phyloP scores from a whole-genome alignment of 257 asterid species.

The Solanum okadae region DNA sequence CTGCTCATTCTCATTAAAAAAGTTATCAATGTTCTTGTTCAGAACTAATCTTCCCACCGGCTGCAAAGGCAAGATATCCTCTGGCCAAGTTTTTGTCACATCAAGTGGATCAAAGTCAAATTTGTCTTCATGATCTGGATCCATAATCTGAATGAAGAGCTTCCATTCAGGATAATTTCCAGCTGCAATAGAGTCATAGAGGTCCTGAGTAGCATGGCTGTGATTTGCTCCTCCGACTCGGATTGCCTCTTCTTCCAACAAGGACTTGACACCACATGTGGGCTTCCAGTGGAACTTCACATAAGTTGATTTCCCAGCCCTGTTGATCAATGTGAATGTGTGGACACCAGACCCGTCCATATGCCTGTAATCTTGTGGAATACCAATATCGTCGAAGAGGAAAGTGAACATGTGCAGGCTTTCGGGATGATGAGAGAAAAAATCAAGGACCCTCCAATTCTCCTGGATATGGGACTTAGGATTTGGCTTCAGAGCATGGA shows the following conservation, averaged over 20 bases:
- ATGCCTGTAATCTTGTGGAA: constrained; percentile 35
- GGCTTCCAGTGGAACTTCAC: constrained; percentile 33
- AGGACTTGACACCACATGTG: constrained; percentile 25
- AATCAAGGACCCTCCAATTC: constrained; percentile 25
- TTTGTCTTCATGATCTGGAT: constrained; percentile 16
- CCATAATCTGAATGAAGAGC: constrained; percentile 26
- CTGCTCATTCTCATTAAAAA: constrained; percentile 32
- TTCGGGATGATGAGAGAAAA: constrained; percentile 30
- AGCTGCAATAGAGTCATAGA: constrained; percentile 28
- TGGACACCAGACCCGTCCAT: constrained; percentile 30
- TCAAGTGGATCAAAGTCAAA: constrained; percentile 31
- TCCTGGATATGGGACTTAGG: constrained; percentile 35
- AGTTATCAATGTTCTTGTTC: constrained; percentile 28
- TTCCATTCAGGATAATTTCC: constrained; percentile 36
- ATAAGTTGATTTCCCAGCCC: constrained; percentile 24
- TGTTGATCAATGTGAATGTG: constrained; percentile 23
- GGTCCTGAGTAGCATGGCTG: constrained; percentile 34
- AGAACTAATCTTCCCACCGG: constrained; percentile 29
- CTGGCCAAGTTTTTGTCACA: constrained; percentile 35
- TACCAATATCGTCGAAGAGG: constrained; percentile 28
- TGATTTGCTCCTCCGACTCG: constrained; percentile 25
- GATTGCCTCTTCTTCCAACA: constrained; percentile 25
- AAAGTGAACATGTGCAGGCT: constrained; percentile 32
- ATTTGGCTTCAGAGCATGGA: constrained; percentile 30
- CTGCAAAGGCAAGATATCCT: constrained; percentile 28